These are phyloP conservation scores for Sarocladium kiliense DNA, from an alignment of 2,329 filamentous ascomycete genomes.

Conservation along the genomic window DNA sequence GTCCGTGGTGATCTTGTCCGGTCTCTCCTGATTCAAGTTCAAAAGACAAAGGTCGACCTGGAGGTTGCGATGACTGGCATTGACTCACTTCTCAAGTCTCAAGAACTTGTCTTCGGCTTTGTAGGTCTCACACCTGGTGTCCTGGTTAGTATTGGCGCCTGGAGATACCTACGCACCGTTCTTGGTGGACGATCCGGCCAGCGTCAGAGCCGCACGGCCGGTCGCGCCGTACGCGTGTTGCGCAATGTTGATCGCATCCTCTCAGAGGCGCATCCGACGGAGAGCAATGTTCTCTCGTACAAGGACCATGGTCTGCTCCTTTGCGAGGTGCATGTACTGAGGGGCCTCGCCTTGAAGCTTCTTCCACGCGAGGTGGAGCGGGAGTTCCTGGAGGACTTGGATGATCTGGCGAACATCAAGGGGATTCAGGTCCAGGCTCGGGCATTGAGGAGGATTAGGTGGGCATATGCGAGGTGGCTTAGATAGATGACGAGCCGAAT, in stretches of 20 bases:
- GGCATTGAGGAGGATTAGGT: slow-evolving; percentile 78
- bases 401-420: slow-evolving; percentile 78
- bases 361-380: slow-evolving; percentile 71
- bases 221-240: slow-evolving; percentile 70
- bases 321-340: slow-evolving; percentile 82
- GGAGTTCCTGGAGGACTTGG: slow-evolving; percentile 84
- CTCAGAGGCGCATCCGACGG: slow-evolving; percentile 60
- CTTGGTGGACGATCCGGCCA: slow-evolving; percentile 69
- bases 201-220: slow-evolving; percentile 58
- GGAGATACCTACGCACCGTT: slow-evolving; percentile 64
- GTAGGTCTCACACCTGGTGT: slow-evolving; percentile 89
- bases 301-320: slow-evolving; percentile 88
- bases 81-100: slow-evolving; percentile 88
- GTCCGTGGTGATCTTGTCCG: slow-evolving; percentile 82
- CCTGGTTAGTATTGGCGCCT: slow-evolving; percentile 72
- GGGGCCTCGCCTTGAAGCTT: slow-evolving; percentile 52
- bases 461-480: slow-evolving; percentile 82
- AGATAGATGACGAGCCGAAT: slow-evolving; percentile 14
- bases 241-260: slow-evolving; percentile 84
- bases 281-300: slow-evolving; percentile 75
- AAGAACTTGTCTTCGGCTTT: slow-evolving; percentile 97
- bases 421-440: slow-evolving; percentile 73
- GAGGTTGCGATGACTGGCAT: slow-evolving; percentile 96
- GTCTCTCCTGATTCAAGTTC: slow-evolving; percentile 89
- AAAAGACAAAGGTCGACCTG: slow-evolving; percentile 98